Base-by-base conservation (phyloP, 73 alveolate genomes). In the Paramecium primaurelia region DNA sequence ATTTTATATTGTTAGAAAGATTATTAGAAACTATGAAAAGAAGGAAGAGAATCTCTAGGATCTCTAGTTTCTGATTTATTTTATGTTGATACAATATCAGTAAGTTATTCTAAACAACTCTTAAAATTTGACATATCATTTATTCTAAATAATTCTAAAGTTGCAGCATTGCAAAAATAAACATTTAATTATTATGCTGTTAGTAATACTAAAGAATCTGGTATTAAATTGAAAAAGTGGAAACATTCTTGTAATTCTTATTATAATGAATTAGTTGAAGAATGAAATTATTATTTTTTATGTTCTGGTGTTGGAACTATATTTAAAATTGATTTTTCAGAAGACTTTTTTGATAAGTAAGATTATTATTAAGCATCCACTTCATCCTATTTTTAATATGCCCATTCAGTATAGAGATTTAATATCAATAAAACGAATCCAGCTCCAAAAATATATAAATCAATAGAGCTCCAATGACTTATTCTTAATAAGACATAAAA, bases 11-110 rank as follows among this genome's bases (percentile, higher is more conserved):
- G 9, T 26, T 75, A 42, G 42, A 80, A 80, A 20, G 71, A 25
- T 22, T 80, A 30, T 32, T 42, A 14, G 18, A 80, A 80, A 80
- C 91, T 80, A 20, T 80, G 47, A 47, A 45, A 80, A 16, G 91
- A 80, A 32, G 91, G 91, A 22, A 80, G 34, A n/a, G 91, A 80
- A 49, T 49, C 75, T 26, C 75, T 80, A 12, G 71, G 73, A 32
- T 80, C 91, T 49, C 91, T 10, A 20, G 26, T 45, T 25, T 45
- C 77, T 0, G 77, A 11, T 80, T 80, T 49, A 25, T 12, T 32
- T 10, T 26, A 42, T 4, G 75, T 80, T 20, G 91, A 64, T 40
- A 80, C 34, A 25, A 80, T 22, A n/a, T 80, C 75, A 18, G 44
- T 47, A 14, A 80, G 34, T 26, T 40, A 47, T 49, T 80, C 91